Conservation (phyloP, 1,284 basidiomycete species). For the Mycosarcoma maydis region DNA sequence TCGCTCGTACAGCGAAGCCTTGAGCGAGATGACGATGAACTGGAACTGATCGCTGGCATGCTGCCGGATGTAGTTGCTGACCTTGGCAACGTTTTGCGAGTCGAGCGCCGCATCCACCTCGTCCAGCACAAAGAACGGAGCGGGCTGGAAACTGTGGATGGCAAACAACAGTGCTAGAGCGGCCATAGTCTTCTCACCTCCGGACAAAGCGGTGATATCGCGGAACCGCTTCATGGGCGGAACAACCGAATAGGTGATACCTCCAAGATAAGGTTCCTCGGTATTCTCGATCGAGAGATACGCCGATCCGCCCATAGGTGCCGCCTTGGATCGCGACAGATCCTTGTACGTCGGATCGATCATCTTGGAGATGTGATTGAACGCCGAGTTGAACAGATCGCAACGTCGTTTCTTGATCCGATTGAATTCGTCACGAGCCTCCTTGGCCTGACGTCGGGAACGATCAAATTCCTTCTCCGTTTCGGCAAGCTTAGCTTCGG, state of each 20-base stretch:
- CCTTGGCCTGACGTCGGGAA: conserved; percentile 80
- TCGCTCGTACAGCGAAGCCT: conserved; percentile 80
- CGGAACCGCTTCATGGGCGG: conserved; percentile 95
- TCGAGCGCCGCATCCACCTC: conserved; percentile 93
- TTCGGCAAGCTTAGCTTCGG: conserved; percentile 74
- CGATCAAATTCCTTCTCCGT: conserved; percentile 73
- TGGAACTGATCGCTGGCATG: conserved; percentile 76
- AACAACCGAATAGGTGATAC: conserved; percentile 99
- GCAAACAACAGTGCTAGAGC: conserved; percentile 94
- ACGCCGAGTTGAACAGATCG: conserved; percentile 94
- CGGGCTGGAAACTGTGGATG: conserved; percentile 91
- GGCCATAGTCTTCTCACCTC: conserved; percentile 98
- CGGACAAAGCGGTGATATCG: conserved; percentile 98
- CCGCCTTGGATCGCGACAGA: conserved; percentile 89
- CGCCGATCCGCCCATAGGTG: conserved; percentile 93
- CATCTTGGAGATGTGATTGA: conserved; percentile 90
- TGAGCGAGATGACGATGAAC: conserved; percentile 96
- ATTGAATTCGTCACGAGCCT: conserved; percentile 88
- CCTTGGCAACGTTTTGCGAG: conserved; percentile 63
- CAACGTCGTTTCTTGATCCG: conserved; percentile 76
- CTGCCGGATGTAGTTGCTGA: conserved; percentile 63
- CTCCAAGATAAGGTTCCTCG: conserved; percentile 95
- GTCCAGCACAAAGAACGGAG: conserved; percentile 98
- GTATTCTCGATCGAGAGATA: conserved; percentile 94
- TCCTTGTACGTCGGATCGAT: conserved; percentile 99